These are phyloP conservation scores for Ocimum tenuiflorum DNA, from an alignment of 257 asterid genomes.

Conservation along the genomic window DNA sequence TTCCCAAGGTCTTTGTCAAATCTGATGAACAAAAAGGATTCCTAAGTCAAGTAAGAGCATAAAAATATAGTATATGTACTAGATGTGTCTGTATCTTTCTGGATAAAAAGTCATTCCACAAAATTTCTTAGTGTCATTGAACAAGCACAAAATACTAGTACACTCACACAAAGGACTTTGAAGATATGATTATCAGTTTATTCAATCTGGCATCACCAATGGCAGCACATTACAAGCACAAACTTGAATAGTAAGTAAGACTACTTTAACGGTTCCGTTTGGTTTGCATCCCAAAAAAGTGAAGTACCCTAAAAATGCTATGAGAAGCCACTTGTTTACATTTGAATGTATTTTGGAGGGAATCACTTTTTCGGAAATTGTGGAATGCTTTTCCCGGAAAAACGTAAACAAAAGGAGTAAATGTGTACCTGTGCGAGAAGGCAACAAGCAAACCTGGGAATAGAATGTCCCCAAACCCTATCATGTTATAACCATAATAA, in stretches of 20 bases:
- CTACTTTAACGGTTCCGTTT: too few species aligned
- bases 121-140: not conserved
- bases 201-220: not conserved
- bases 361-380: too few species aligned
- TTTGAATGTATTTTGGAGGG: too few species aligned
- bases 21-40: constrained; percentile 35
- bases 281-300: too few species aligned
- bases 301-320: too few species aligned
- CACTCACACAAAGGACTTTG: not conserved
- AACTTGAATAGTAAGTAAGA: not conserved
- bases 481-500: constrained; percentile 70
- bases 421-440: constrained; percentile 50
- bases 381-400: too few species aligned
- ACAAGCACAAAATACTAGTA: not conserved
- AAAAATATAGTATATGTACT: not conserved
- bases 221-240: not conserved
- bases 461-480: constrained; percentile 87
- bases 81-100: not conserved
- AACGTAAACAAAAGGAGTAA: too few species aligned
- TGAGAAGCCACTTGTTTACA: too few species aligned
- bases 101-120: not conserved
- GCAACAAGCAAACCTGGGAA: constrained; percentile 81
- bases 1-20: constrained; percentile 59
- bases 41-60: not conserved
- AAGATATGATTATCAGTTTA: not conserved